phyloP scores from a whole-genome alignment of 768 basidiomycete genomes.

The Collybia sordida region DNA sequence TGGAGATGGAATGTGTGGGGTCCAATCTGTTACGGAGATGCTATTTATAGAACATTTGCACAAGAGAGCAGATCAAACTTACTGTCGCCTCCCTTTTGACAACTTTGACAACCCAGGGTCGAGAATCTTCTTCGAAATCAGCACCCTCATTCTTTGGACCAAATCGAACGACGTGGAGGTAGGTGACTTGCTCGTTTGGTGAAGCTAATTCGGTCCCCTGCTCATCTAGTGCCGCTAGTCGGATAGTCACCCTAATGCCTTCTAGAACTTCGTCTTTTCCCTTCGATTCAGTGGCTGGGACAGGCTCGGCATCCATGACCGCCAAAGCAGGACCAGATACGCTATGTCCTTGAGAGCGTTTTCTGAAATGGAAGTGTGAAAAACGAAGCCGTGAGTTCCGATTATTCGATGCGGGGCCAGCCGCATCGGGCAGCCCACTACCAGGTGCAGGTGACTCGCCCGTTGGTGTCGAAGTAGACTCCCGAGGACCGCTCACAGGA shows the following conservation, averaged over 20 bases:
- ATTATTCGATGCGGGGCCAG: conserved; percentile 10
- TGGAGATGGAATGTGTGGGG: conserved; percentile 93
- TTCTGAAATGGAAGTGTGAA: conserved; percentile 67
- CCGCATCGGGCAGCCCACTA: conserved; percentile 2
- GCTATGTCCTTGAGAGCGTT: conserved; percentile 45
- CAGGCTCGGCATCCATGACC: conserved; percentile 70
- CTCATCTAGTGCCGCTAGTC: conserved; percentile 79
- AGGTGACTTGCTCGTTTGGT: conserved; percentile 86
- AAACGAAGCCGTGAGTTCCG: conserved; percentile 52
- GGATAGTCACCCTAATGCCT: conserved; percentile 78
- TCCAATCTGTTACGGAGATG: conserved; percentile 62
- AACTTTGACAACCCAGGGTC: conserved; percentile 91
- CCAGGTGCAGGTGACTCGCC: conserved; percentile 11
- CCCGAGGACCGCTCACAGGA: neutral
- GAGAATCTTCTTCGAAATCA: conserved; percentile 45
- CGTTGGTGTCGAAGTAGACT: neutral
- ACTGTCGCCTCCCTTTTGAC: conserved; percentile 89
- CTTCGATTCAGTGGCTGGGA: conserved; percentile 31
- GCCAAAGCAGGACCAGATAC: conserved; percentile 78
- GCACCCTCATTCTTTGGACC: conserved; percentile 41
- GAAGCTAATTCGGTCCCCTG: conserved; percentile 65
- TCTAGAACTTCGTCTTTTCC: conserved; percentile 43
- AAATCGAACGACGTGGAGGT: conserved; percentile 79
- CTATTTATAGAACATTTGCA: neutral
- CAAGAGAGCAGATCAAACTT: conserved; percentile 14